A percentile compares a stretch with the other conserved stretches of the same genome.
Evolutionary conservation across 306 rosid genomes (phyloP).

Genomic region (Hippophae gyantsensis): DNA sequence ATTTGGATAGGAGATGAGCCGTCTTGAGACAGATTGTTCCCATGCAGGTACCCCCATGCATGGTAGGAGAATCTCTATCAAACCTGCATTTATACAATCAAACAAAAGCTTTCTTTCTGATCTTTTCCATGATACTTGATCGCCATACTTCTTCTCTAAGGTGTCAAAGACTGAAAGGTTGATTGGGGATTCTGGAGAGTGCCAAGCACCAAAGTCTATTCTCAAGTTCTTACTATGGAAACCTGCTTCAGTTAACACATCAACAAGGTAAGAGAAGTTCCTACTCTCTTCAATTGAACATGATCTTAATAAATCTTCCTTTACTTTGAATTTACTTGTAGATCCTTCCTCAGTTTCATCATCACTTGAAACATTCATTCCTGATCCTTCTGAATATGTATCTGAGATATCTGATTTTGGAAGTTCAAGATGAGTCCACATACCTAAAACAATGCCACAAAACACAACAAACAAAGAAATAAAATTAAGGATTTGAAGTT

Average conservation of each 20-base stretch:
- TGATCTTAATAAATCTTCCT: slow-evolving; percentile 21
- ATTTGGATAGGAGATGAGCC: slow-evolving; percentile 29
- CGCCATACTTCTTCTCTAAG: slow-evolving; percentile 72
- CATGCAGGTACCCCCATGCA: slow-evolving; percentile 7
- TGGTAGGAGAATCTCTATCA: slow-evolving; percentile 42
- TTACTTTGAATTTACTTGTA: slow-evolving; percentile 19
- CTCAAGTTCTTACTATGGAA: slow-evolving; percentile 22
- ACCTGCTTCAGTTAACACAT: slow-evolving; percentile 56
- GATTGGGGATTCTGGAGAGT: slow-evolving; percentile 50
- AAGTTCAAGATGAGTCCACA: slow-evolving; percentile 20
- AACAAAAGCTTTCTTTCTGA: slow-evolving; percentile 71
- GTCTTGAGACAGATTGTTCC: slow-evolving; percentile 44
- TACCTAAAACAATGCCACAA: slow-evolving; percentile 7
- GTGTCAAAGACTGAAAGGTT: slow-evolving; percentile 47
- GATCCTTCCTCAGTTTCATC: slow-evolving; percentile 48
- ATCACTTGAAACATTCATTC: slow-evolving; percentile 65
- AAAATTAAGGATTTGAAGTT: slow-evolving; percentile 7
- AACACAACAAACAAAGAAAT: neutral
- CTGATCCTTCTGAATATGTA: slow-evolving; percentile 43
- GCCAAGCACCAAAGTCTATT: slow-evolving; percentile 35
- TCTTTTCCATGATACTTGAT: slow-evolving; percentile 63
- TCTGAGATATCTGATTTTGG: slow-evolving; percentile 49
- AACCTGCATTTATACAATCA: slow-evolving; percentile 55
- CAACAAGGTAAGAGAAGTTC: slow-evolving; percentile 64
- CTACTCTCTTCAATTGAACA: slow-evolving; percentile 54